A percentile compares a stretch with the other conserved stretches of the same genome.
Conservation (phyloP, 495 filamentous ascomycete species). For the Alectoria sarmentosa region DNA sequence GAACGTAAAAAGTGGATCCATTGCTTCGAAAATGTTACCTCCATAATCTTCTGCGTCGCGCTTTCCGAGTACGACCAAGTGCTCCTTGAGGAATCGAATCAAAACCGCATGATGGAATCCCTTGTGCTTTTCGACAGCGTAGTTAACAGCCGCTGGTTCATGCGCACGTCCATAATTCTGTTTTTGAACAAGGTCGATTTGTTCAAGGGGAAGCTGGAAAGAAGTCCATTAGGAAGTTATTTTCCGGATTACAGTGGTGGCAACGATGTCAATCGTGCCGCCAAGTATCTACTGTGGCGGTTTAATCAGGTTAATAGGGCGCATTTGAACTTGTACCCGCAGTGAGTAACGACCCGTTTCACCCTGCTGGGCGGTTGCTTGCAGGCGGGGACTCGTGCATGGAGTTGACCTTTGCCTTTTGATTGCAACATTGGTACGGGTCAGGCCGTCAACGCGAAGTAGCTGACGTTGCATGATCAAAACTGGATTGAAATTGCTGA, state of each 20-base stretch:
- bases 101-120: slow-evolving; percentile 99
- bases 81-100: slow-evolving; percentile 91
- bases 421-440: not conserved
- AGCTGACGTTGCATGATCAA: not conserved
- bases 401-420: not conserved
- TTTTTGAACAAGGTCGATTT: slow-evolving; percentile 99
- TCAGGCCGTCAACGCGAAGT: not conserved
- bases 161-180: slow-evolving; percentile 95
- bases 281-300: slow-evolving; percentile 95
- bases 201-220: slow-evolving; percentile 87
- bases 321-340: slow-evolving; percentile 92
- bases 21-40: slow-evolving; percentile 98
- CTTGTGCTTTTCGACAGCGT: slow-evolving; percentile 97
- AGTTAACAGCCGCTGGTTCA: slow-evolving; percentile 98
- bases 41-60: slow-evolving; percentile 99
- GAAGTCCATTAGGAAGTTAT: slow-evolving; percentile 84
- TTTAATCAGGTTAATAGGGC: slow-evolving; percentile 98
- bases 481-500: slow-evolving; percentile 3
- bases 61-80: slow-evolving; percentile 98
- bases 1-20: slow-evolving; percentile 99
- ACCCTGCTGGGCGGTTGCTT: slow-evolving; percentile 13
- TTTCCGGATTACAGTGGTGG: slow-evolving; percentile 98
- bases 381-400: slow-evolving; percentile 6
- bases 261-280: slow-evolving; percentile 94
- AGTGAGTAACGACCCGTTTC: slow-evolving; percentile 58